Conservation (phyloP, 2,329 filamentous ascomycete species). For the Phyllosticta capitalensis region DNA sequence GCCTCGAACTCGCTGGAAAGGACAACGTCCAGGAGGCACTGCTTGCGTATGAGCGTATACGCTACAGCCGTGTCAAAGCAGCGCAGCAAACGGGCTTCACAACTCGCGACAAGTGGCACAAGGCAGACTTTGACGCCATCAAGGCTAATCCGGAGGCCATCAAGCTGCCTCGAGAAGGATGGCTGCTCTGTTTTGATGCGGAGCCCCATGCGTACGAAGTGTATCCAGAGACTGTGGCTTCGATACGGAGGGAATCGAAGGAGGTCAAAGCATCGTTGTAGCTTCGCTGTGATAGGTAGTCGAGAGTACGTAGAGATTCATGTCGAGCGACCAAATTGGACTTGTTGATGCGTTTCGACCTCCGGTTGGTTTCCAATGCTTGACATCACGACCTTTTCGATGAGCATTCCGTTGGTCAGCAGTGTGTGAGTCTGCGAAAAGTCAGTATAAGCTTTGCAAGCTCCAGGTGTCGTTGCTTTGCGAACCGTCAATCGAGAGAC, state of each 20-base stretch:
- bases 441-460: not conserved
- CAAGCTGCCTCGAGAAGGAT: slow-evolving; percentile 21
- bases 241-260: slow-evolving; percentile 3
- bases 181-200: slow-evolving; percentile 24
- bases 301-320: not conserved
- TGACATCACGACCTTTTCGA: not conserved
- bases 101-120: slow-evolving; percentile 20
- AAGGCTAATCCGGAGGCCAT: slow-evolving; percentile 17
- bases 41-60: slow-evolving; percentile 17
- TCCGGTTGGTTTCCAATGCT: not conserved
- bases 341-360: not conserved
- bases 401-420: not conserved
- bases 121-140: slow-evolving; percentile 16
- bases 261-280: not conserved
- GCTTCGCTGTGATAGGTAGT: not conserved
- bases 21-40: slow-evolving; percentile 16
- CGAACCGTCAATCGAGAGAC: not conserved
- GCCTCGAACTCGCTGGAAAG: slow-evolving; percentile 12
- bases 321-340: not conserved
- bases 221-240: slow-evolving; percentile 18
- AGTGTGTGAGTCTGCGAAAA: not conserved
- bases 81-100: slow-evolving; percentile 20
- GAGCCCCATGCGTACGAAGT: slow-evolving; percentile 25
- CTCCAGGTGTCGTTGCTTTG: not conserved
- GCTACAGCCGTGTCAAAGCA: slow-evolving; percentile 16